phyloP scores from a whole-genome alignment of 345 rosid genomes.

The Pelargonium nanum region DNA sequence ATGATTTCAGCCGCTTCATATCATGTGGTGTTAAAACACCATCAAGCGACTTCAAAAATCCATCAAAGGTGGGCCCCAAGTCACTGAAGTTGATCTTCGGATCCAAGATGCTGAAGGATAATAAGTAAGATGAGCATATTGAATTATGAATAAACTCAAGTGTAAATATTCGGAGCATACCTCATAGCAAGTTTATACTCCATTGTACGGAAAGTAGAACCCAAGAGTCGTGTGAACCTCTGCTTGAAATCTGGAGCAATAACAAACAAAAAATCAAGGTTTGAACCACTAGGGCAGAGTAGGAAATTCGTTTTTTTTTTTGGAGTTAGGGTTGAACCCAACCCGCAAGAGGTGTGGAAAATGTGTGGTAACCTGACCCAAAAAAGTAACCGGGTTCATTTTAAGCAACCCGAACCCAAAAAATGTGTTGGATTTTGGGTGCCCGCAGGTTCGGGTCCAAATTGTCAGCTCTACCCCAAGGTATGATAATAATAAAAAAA shows the following conservation, averaged over 20 bases:
- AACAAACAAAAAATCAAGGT: conserved; percentile 11
- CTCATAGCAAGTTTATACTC: conserved; percentile 94
- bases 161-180: conserved; percentile 25
- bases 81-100: conserved; percentile 63
- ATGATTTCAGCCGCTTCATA: conserved; percentile 57
- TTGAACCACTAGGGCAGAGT: background rate
- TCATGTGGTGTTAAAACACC: conserved; percentile 49
- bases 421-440: no score
- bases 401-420: no score
- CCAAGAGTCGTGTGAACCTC: conserved; percentile 51
- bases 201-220: conserved; percentile 51
- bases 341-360: no score
- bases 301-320: no score
- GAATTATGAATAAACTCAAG: conserved; percentile 2
- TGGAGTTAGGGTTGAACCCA: no score
- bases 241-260: conserved; percentile 53
- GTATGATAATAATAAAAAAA: background rate
- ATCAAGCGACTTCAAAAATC: conserved; percentile 36
- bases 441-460: no score
- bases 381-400: no score
- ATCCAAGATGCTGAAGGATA: conserved; percentile 59
- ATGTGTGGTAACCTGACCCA: no score
- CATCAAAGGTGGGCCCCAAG: conserved; percentile 33
- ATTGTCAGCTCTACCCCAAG: background rate
- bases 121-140: conserved; percentile 15